phyloP scores from a whole-genome alignment of 257 asterid species.

The Solanum bulbocastanum region DNA sequence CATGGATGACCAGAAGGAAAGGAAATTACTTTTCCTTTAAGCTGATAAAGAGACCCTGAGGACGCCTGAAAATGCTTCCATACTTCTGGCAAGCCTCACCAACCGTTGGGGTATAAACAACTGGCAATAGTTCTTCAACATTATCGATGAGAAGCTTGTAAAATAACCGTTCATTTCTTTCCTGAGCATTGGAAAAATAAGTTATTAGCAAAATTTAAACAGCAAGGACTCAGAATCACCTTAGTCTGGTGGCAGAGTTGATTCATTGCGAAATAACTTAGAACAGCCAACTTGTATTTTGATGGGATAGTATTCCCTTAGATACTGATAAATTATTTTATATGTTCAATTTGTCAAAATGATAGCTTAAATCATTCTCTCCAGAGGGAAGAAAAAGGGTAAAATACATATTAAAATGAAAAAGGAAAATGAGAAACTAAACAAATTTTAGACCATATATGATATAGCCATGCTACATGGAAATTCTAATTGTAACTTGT shows the following conservation, averaged over 20 bases:
- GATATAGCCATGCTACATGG: not conserved
- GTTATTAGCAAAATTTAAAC: not conserved
- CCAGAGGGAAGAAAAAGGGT: not conserved
- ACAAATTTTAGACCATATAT: not conserved
- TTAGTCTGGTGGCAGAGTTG: not conserved
- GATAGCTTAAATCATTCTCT: not conserved
- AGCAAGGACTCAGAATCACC: not conserved
- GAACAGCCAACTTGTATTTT: not conserved
- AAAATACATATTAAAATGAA: not conserved
- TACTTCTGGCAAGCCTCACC: conserved; percentile 98
- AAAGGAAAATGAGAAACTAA: not conserved
- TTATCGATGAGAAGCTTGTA: conserved; percentile 84
- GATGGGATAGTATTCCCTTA: not conserved
- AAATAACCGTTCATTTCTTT: conserved; percentile 81
- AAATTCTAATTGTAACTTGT: not conserved
- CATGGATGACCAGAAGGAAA: not conserved
- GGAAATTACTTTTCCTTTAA: conserved; percentile 61
- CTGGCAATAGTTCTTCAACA: conserved; percentile 89
- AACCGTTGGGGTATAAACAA: conserved; percentile 82
- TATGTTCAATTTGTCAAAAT: not conserved
- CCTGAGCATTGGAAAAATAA: conserved; percentile 33
- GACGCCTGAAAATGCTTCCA: conserved; percentile 85
- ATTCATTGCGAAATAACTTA: not conserved
- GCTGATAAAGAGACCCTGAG: conserved; percentile 93
- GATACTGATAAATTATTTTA: not conserved